These are phyloP conservation scores for Musa acuminata DNA, from an alignment of 176 grass and related monocot genomes.

Conservation along the genomic window DNA sequence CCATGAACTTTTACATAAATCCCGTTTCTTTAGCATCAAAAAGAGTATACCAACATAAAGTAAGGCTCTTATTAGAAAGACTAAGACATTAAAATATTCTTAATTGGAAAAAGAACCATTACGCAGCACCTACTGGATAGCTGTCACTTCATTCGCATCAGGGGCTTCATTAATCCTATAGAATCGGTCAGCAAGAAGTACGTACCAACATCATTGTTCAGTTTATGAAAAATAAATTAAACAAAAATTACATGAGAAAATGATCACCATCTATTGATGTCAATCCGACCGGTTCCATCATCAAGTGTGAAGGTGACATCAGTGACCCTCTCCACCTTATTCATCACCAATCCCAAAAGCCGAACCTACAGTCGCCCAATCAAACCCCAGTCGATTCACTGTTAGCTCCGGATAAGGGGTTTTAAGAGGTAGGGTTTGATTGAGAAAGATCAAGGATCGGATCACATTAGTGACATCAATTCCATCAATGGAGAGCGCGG, in stretches of 20 bases:
- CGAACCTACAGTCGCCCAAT: conserved; percentile 38
- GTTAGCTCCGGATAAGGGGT: not conserved
- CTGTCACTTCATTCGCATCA: conserved; percentile 41
- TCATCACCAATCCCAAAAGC: conserved; percentile 58
- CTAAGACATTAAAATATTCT: not conserved
- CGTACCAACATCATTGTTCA: not conserved
- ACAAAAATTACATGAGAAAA: not conserved
- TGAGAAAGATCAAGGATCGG: not conserved
- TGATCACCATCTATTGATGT: conserved; percentile 53
- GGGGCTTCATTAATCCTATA: conserved; percentile 42
- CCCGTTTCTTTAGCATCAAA: conserved; percentile 46
- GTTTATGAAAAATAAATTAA: conserved; percentile 4
- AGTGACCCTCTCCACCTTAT: conserved; percentile 38
- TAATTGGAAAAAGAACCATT: not conserved
- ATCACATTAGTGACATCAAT: conserved; percentile 35
- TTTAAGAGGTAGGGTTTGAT: not conserved
- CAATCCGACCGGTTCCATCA: conserved; percentile 68
- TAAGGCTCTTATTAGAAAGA: not conserved
- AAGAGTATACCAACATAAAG: not conserved
- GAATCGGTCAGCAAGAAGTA: conserved; percentile 14
- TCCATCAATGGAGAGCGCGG: conserved; percentile 36
- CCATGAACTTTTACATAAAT: conserved; percentile 55
- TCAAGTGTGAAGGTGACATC: conserved; percentile 69
- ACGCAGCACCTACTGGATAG: conserved; percentile 37
- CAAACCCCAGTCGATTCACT: conserved; percentile 7